These are phyloP conservation scores for Pseudozyma sp. DNA, from an alignment of 1,284 basidiomycete species.

Conservation along the genomic window DNA sequence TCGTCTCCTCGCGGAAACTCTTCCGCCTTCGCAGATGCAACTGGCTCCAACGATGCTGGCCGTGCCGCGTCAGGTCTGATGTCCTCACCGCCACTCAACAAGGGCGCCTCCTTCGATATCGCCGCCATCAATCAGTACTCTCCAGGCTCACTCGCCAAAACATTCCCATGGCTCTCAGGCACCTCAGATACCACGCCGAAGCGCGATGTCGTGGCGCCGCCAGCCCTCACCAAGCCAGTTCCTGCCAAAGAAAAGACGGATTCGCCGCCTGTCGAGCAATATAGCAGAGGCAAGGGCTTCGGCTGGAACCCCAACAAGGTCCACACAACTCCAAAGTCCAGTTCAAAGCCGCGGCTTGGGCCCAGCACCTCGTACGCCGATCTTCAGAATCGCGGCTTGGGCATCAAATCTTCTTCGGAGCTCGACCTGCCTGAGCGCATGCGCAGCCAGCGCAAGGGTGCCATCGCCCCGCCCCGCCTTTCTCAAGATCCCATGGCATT, in stretches of 20 bases:
- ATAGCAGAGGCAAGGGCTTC: slow-evolving; percentile 46
- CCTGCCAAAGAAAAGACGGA: slow-evolving; percentile 8
- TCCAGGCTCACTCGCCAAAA: slow-evolving; percentile 30
- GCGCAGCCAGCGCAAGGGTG: slow-evolving; percentile 41
- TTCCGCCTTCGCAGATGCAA: slow-evolving; percentile 7
- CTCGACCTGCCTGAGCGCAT: slow-evolving; percentile 45
- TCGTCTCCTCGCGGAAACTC: slow-evolving; percentile 29
- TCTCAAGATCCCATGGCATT: slow-evolving; percentile 42
- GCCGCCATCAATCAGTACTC: slow-evolving; percentile 32
- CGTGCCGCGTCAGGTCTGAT: slow-evolving; percentile 12
- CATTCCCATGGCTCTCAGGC: slow-evolving; percentile 38
- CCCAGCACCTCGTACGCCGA: slow-evolving; percentile 9
- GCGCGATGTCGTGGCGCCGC: slow-evolving; percentile 11
- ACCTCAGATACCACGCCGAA: slow-evolving; percentile 13
- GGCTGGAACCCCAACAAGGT: slow-evolving; percentile 38
- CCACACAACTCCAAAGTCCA: slow-evolving; percentile 16
- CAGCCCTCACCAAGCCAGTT: slow-evolving; percentile 3
- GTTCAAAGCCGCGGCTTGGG: slow-evolving; percentile 15
- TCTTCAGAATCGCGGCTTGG: slow-evolving; percentile 21
- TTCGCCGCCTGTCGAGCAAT: slow-evolving; percentile 35
- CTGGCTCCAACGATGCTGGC: slow-evolving; percentile 2
- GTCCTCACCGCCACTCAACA: slow-evolving; percentile 10
- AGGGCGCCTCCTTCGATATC: slow-evolving; percentile 21
- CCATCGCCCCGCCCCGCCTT: slow-evolving; percentile 30
- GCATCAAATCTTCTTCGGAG: slow-evolving; percentile 33